Base-by-base conservation (phyloP, 495 filamentous ascomycete genomes). In the Neohortaea acidophila region DNA sequence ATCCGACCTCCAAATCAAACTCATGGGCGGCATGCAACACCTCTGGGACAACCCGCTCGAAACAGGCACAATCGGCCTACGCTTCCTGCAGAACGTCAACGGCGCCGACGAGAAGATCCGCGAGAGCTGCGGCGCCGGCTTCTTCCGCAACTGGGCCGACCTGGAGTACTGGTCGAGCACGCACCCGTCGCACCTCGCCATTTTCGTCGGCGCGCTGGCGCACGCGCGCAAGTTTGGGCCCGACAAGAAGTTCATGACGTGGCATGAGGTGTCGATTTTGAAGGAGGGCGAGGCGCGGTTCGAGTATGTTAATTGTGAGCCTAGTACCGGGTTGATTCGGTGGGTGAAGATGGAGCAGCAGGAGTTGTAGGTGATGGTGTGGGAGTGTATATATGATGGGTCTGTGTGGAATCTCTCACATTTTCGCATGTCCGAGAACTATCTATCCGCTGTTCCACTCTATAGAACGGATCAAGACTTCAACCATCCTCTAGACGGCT, bases 261-360 rank as follows among this genome's bases (percentile, higher is more conserved):
- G 38, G 38, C 38, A 41, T 21, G 38, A 41, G 29, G 38, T 41
- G 4, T 41, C 38, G 18, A 41, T 41, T 15, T 18, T 41, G 38
- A 41, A 41, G 25, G 27, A 20, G 19, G 28, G 28, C 9, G 38
- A 41, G 28, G 38, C 38, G n/a, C 13, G 20, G 15, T 41, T 41
- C 25, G 38, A 41, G 28, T 41, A 41, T 41, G 29, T 41, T 3
- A 41, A 41, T 14, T 41, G 38, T 41, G 29, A 18, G 12, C 38
- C 38, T 4, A 13, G 15, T 14, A 41, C 38, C 8, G 38, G 38
- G 6, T 27, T 41, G 22, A 41, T 41, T 8, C 11, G 25, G 18
- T 41, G 38, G 38, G 38, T 41, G 14, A 15, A 34, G 8, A 21
- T 7, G 13, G 8, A 34, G 32, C 15, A 7, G 32, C n/a, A n/a